phyloP scores from a whole-genome alignment of 352 stramenopile genomes.

The Globisporangium lucens region DNA sequence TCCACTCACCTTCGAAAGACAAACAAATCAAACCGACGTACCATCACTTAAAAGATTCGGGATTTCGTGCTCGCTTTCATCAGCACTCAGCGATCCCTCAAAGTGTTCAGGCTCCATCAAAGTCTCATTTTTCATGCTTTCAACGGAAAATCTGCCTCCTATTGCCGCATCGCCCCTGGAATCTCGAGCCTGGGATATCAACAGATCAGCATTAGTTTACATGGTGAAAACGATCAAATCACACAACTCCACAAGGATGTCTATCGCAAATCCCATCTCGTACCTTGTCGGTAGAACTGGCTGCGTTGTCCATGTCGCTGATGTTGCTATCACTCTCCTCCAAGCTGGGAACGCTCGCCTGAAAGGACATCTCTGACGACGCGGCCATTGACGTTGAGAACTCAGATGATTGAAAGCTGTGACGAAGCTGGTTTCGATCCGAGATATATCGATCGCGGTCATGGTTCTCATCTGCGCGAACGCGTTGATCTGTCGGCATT shows the following conservation, averaged over 20 bases:
- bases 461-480: background rate
- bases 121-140: background rate
- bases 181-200: background rate
- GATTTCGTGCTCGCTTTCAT: background rate
- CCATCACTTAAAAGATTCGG: slow-evolving; percentile 2
- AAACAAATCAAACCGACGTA: background rate
- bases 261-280: background rate
- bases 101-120: background rate
- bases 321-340: slow-evolving; percentile 14
- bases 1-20: background rate
- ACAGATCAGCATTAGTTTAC: background rate
- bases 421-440: background rate
- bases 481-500: background rate
- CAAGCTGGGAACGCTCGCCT: slow-evolving; percentile 41
- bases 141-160: background rate
- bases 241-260: background rate
- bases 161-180: background rate
- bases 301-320: background rate
- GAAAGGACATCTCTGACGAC: slow-evolving; percentile 49
- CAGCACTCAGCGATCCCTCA: background rate
- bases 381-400: slow-evolving; percentile 28
- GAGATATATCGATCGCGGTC: background rate
- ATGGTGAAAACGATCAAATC: background rate
- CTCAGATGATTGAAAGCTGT: slow-evolving; percentile 7
- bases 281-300: slow-evolving; percentile 2